Percentiles rank a stretch among this genome's conserved stretches.
Conservation (phyloP, 2,329 filamentous ascomycete genomes). For the Diaporthe ilicicola region DNA sequence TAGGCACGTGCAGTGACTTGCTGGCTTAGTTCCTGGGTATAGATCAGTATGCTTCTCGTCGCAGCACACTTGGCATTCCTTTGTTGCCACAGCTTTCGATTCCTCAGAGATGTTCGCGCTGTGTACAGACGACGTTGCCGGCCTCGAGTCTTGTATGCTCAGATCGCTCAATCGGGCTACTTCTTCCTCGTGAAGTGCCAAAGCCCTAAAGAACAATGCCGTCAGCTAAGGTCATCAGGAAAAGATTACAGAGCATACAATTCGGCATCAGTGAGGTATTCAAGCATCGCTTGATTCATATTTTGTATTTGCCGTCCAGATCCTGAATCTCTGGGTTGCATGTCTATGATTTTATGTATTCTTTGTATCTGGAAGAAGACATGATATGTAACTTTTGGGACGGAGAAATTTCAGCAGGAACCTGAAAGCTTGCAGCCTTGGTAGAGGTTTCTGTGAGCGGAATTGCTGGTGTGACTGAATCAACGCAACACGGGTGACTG, state of each 20-base stretch:
- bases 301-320: neutral
- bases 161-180: neutral
- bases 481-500: no score
- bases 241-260: neutral
- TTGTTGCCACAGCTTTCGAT: neutral
- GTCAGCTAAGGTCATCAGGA: neutral
- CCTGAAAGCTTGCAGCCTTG: no score
- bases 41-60: constrained; percentile 9
- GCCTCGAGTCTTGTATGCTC: neutral
- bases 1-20: constrained; percentile 17
- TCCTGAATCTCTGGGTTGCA: neutral
- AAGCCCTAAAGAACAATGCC: neutral
- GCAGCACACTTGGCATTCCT: constrained; percentile 20
- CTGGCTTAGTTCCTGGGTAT: neutral
- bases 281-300: neutral
- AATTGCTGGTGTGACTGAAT: neutral
- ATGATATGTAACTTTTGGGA: no score
- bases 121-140: neutral
- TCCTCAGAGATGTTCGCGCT: no score
- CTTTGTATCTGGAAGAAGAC: neutral
- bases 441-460: neutral
- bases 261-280: constrained; percentile 7
- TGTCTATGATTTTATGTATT: neutral
- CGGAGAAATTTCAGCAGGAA: no score
- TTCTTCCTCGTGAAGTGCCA: neutral